Evolutionary conservation across 805 yeast genomes (phyloP), one percentile per base, ranked within the genome.

Genomic region (Candida cerambycidarum): DNA sequence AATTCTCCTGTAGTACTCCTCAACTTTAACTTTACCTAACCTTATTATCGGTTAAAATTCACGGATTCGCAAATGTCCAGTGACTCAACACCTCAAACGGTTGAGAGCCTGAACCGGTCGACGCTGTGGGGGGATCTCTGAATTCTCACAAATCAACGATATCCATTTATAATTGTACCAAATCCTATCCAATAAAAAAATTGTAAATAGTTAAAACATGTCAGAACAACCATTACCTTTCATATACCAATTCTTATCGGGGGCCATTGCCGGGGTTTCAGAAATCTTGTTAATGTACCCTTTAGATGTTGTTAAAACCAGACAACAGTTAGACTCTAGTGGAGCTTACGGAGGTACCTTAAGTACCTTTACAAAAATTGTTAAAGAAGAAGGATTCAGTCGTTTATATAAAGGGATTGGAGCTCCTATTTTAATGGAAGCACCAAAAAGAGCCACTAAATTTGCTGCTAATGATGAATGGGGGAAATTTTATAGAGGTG

Each of bases 401-500:
- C 76, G 93, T 50, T 76, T 92, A 45, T 93, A 93, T 69, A 82
- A 90, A 61, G 99, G 99, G 52, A 93, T 93, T 57, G 71, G 86
- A 23, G 96, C 99, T 17, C 99, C 99, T 25, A 88, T 93, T 54
- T 74, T 93, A 57, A 93, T 93, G 99, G 99, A 93, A 67, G 99
- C 98, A 11, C 99, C 99, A 51, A 93, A 93, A 75, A 82, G 99
- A 73, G 99, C 99, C 32, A 90, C 96, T 52, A 93, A 93, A 67
- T 93, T 93, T 62, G 97, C 98, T 40, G 96, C 97, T 48, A 93
- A 93, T 62, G 99, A 93, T 62, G 95, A 89, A 64, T 93, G 96
- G 85, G 92, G 96, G 41, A 84, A 84, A 64, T 65, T 89, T 53
- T 92, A 89, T 76, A 79, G 80, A 53, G 72, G 73, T 23, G 61